Evolutionary conservation across 2,329 filamentous ascomycete genomes (phyloP).

Genomic region (Madurella mycetomatis): DNA sequence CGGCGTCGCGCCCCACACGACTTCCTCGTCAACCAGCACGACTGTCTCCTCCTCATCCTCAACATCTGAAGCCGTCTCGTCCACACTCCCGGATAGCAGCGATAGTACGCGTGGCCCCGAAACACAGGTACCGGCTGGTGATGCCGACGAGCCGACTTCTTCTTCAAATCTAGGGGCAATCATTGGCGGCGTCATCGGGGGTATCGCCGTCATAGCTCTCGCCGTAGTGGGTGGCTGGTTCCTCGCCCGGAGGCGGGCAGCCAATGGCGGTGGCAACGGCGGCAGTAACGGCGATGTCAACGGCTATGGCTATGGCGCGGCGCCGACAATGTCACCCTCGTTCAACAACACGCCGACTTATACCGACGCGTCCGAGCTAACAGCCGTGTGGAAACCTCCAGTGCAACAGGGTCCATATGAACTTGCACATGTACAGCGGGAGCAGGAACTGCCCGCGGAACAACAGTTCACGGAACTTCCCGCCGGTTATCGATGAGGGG

Average conservation of each 20-base stretch:
- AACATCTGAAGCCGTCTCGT: not conserved
- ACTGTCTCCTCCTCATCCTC: not conserved
- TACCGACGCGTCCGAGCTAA: too few species aligned
- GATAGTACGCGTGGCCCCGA: not conserved
- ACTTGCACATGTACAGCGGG: too few species aligned
- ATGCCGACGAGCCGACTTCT: not conserved
- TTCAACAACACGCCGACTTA: too few species aligned
- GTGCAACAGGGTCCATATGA: too few species aligned
- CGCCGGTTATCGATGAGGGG: too few species aligned
- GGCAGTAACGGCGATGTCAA: too few species aligned
- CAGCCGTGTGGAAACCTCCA: too few species aligned
- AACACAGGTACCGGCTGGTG: not conserved
- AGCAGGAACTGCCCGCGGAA: too few species aligned
- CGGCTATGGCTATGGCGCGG: too few species aligned
- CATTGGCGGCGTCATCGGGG: constrained; percentile 3
- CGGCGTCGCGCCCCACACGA: constrained; percentile 15
- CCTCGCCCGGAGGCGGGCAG: not conserved
- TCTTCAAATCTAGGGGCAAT: constrained; percentile 1
- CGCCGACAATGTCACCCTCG: too few species aligned
- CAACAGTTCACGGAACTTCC: too few species aligned
- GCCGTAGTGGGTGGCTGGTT: not conserved
- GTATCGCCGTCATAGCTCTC: not conserved
- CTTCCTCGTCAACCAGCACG: not conserved
- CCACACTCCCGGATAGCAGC: not conserved
- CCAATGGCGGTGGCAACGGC: too few species aligned